These are phyloP conservation scores for Tulasnella sp. DNA, from an alignment of 768 basidiomycete genomes.

Conservation along the genomic window DNA sequence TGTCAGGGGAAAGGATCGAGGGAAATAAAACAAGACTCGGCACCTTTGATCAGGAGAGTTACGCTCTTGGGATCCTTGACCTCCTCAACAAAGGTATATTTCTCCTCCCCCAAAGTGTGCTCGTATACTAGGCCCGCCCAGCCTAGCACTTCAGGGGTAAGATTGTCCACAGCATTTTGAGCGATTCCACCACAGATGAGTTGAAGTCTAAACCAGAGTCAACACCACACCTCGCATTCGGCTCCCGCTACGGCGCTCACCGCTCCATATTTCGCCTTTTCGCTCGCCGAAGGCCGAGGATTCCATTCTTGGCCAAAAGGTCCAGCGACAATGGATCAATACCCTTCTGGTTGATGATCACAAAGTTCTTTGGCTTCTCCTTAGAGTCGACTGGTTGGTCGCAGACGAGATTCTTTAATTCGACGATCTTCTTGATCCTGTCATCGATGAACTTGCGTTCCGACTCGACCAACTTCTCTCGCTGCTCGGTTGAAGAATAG, in stretches of 20 bases:
- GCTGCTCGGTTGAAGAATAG: constrained; percentile 96
- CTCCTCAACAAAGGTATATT: constrained; percentile 96
- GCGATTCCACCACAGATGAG: constrained; percentile 91
- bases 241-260: constrained; percentile 42
- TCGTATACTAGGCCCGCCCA: constrained; percentile 99
- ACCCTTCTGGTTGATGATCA: constrained; percentile 97
- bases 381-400: constrained; percentile 84
- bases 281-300: constrained; percentile 87
- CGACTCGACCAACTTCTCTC: constrained; percentile 97
- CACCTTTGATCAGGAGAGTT: constrained; percentile 89
- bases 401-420: constrained; percentile 93
- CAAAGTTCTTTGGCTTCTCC: constrained; percentile 68
- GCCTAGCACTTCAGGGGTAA: constrained; percentile 84
- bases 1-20: neutral
- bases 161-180: constrained; percentile 96
- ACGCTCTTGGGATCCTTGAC: constrained; percentile 94
- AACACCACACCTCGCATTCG: constrained; percentile 16
- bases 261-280: constrained; percentile 99
- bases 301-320: constrained; percentile 93
- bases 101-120: constrained; percentile 97
- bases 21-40: neutral
- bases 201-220: constrained; percentile 58
- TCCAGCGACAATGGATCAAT: constrained; percentile 97
- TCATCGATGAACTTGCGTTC: constrained; percentile 91
- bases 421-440: constrained; percentile 92